Evolutionary conservation across 208 protist species (phyloP).

Genomic region (Leishmania guyanensis): DNA sequence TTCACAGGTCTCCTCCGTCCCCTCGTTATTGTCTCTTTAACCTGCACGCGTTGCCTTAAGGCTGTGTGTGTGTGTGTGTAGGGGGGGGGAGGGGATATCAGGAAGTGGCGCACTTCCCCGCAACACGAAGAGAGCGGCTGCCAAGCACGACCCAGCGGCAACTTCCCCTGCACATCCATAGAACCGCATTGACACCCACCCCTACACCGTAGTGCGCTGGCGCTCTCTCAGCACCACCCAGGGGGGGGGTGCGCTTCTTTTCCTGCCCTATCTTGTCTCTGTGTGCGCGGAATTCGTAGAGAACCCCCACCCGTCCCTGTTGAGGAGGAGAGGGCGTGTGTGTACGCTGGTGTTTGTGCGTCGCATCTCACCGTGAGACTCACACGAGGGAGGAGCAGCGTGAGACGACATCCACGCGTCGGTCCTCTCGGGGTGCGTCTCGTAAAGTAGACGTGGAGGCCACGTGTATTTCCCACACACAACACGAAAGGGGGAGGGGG

Average conservation of each 20-base stretch:
- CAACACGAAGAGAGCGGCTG: background rate
- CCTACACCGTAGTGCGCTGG: constrained; percentile 12
- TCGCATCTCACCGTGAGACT: background rate
- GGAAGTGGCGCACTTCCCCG: no score
- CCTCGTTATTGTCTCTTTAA: background rate
- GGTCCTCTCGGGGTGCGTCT: background rate
- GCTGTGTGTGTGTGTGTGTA: background rate
- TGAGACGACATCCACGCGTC: background rate
- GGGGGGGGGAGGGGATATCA: background rate
- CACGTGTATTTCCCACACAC: background rate
- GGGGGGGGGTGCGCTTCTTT: background rate
- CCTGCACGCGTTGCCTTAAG: background rate
- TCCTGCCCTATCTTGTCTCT: background rate
- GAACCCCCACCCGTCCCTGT: background rate
- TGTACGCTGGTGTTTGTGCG: background rate
- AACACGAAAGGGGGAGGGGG: background rate
- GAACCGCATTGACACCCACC: constrained; percentile 1
- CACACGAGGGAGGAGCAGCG: background rate
- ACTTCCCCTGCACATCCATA: constrained; percentile 7
- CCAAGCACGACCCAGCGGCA: background rate
- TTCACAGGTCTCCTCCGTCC: background rate
- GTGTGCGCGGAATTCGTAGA: background rate
- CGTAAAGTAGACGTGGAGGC: background rate
- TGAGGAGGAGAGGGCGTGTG: background rate
- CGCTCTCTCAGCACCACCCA: background rate